Evolutionary conservation across 1,284 basidiomycete genomes (phyloP).

Genomic region (Ustilago vetiveriae): DNA sequence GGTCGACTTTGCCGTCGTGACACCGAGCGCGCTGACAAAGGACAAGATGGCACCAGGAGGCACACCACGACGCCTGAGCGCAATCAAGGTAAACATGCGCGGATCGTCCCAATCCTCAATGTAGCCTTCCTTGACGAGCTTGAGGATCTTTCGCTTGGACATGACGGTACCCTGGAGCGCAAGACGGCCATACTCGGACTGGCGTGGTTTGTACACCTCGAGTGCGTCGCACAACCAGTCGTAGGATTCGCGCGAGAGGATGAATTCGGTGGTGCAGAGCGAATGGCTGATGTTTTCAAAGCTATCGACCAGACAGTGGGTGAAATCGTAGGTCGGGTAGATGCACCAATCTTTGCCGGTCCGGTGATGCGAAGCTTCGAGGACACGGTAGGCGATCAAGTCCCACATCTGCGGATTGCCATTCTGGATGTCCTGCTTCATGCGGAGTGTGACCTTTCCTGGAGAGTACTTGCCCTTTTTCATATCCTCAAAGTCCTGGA

Average conservation of each 20-base stretch:
- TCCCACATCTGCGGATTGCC: slow-evolving; percentile 99
- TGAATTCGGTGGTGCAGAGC: slow-evolving; percentile 95
- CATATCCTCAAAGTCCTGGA: slow-evolving; percentile 91
- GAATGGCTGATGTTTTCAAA: slow-evolving; percentile 99
- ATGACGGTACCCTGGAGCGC: slow-evolving; percentile 94
- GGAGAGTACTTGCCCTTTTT: slow-evolving; percentile 87
- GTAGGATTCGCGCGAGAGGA: slow-evolving; percentile 95
- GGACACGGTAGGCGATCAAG: slow-evolving; percentile 92
- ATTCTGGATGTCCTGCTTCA: slow-evolving; percentile 91
- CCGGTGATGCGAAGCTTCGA: slow-evolving; percentile 90
- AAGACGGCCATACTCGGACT: slow-evolving; percentile 95
- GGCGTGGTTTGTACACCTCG: slow-evolving; percentile 96
- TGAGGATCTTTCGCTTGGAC: slow-evolving; percentile 94
- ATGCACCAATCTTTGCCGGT: slow-evolving; percentile 86
- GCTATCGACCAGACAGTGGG: slow-evolving; percentile 97
- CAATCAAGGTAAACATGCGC: slow-evolving; percentile 95
- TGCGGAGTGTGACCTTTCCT: slow-evolving; percentile 89
- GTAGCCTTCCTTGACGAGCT: slow-evolving; percentile 83
- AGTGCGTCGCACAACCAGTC: slow-evolving; percentile 99
- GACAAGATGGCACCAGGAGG: slow-evolving; percentile 93
- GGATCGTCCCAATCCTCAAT: slow-evolving; percentile 98
- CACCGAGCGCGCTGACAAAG: slow-evolving; percentile 91
- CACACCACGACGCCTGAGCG: slow-evolving; percentile 89
- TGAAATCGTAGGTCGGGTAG: slow-evolving; percentile 98
- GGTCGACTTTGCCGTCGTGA: slow-evolving; percentile 82